phyloP scores from a whole-genome alignment of 805 yeast genomes.

The Debaryomyces maramus region DNA sequence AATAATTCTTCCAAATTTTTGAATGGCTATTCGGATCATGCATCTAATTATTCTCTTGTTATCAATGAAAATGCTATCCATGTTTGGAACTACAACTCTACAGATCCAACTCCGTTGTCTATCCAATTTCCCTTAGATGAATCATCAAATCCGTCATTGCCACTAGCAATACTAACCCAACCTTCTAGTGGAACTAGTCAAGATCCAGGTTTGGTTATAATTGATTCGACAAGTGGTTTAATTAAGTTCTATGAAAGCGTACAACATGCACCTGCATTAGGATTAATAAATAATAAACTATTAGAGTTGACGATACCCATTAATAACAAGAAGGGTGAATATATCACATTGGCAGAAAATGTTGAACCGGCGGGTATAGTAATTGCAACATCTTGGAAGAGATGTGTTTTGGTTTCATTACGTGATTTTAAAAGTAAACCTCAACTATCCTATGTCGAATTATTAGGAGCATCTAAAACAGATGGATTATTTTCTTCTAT shows the following conservation, averaged over 20 bases:
- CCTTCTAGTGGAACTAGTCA: constrained; percentile 51
- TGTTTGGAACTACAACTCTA: constrained; percentile 69
- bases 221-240: constrained; percentile 58
- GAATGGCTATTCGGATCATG: constrained; percentile 49
- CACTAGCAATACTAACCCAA: constrained; percentile 57
- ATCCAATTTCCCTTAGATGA: constrained; percentile 49
- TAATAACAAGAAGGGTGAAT: constrained; percentile 46
- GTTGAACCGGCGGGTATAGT: constrained; percentile 76
- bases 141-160: constrained; percentile 26
- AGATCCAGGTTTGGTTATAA: constrained; percentile 71
- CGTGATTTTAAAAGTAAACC: constrained; percentile 72
- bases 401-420: constrained; percentile 60
- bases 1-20: constrained; percentile 9
- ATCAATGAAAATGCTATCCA: constrained; percentile 51
- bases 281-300: constrained; percentile 48
- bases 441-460: constrained; percentile 35
- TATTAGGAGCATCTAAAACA: constrained; percentile 17
- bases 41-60: constrained; percentile 49
- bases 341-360: constrained; percentile 53
- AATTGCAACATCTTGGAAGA: constrained; percentile 66
- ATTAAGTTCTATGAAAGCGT: constrained; percentile 74
- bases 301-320: constrained; percentile 45
- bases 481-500: constrained; percentile 8
- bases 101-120: constrained; percentile 58
- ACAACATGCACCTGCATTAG: constrained; percentile 65